phyloP scores from a whole-genome alignment of 1,284 basidiomycete genomes.

The Pascua guehoae region DNA sequence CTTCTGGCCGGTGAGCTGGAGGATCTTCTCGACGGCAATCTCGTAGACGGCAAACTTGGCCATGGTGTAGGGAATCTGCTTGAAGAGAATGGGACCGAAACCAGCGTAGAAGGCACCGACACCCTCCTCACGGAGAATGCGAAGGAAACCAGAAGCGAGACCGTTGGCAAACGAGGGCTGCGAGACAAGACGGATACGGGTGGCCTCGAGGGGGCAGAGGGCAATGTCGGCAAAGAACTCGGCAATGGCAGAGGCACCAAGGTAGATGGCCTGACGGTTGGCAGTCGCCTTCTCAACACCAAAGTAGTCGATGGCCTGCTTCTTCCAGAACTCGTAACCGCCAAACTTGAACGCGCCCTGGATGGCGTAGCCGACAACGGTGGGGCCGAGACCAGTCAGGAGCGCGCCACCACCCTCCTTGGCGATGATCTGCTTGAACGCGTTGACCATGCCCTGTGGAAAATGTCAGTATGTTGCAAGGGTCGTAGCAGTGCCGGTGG shows the following conservation, averaged over 20 bases:
- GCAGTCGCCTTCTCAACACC: conserved; percentile 77
- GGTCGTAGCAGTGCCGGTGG: neutral
- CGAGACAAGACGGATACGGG: conserved; percentile 59
- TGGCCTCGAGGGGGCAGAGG: conserved; percentile 56
- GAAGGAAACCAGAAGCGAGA: conserved; percentile 54
- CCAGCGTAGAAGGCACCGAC: conserved; percentile 55
- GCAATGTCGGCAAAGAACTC: conserved; percentile 90
- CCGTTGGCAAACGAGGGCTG: conserved; percentile 56
- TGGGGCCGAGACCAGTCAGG: conserved; percentile 90
- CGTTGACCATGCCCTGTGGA: conserved; percentile 63
- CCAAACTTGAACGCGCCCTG: conserved; percentile 98
- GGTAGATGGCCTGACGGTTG: conserved; percentile 93
- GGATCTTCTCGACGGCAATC: conserved; percentile 53
- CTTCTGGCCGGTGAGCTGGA: conserved; percentile 52
- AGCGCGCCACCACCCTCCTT: conserved; percentile 81
- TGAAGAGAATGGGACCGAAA: conserved; percentile 59
- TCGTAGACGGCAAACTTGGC: conserved; percentile 57
- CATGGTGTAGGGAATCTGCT: conserved; percentile 56
- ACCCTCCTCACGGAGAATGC: conserved; percentile 56
- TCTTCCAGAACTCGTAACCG: conserved; percentile 93
- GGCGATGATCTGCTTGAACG: conserved; percentile 69
- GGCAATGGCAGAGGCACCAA: conserved; percentile 86
- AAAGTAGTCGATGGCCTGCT: conserved; percentile 76
- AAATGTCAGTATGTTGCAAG: conserved; percentile 57
- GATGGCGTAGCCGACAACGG: conserved; percentile 86